These are phyloP conservation scores for Sclerotinia trifoliorum DNA, from an alignment of 2,329 filamentous ascomycete species.

Conservation along the genomic window DNA sequence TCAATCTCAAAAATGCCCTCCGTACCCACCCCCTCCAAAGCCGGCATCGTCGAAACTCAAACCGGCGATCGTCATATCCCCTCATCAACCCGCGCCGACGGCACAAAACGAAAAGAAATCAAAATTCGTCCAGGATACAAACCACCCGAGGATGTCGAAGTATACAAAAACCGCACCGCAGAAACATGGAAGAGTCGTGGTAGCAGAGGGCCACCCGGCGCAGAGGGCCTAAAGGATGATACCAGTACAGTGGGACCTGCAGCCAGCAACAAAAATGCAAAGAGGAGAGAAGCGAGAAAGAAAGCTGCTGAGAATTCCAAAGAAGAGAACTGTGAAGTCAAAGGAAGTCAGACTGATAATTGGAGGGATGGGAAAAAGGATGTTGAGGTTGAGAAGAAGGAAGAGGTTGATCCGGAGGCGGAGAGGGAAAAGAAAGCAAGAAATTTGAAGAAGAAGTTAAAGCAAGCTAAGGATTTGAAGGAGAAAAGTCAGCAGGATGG, in stretches of 20 bases:
- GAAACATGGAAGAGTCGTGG: constrained; percentile 78
- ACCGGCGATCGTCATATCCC: constrained; percentile 88
- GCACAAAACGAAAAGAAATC: constrained; percentile 90
- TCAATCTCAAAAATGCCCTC: constrained; percentile 39
- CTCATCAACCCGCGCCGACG: constrained; percentile 80
- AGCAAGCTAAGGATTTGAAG: constrained; percentile 86
- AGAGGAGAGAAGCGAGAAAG: constrained; percentile 66
- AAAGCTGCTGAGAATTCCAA: constrained; percentile 52
- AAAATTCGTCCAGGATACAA: constrained; percentile 90
- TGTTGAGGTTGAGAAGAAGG: constrained; percentile 30
- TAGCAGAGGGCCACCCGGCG: constrained; percentile 71
- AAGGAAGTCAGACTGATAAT: constrained; percentile 34
- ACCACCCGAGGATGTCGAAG: constrained; percentile 90
- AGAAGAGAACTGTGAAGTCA: constrained; percentile 42
- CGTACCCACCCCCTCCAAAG: constrained; percentile 50
- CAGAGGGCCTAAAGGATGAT: constrained; percentile 54
- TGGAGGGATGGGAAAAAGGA: constrained; percentile 42
- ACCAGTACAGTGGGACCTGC: constrained; percentile 47
- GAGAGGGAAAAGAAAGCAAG: constrained; percentile 92
- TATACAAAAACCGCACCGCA: constrained; percentile 91
- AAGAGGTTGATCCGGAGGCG: constrained; percentile 60
- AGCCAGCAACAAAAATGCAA: constrained; percentile 81
- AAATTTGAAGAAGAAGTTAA: constrained; percentile 89
- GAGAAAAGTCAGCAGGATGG: constrained; percentile 82
- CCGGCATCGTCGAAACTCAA: constrained; percentile 71